A percentile compares a stretch with the other conserved stretches of the same genome.
Conservation (phyloP, 108 stramenopile species). For the Nannochloropsis oceanica region DNA sequence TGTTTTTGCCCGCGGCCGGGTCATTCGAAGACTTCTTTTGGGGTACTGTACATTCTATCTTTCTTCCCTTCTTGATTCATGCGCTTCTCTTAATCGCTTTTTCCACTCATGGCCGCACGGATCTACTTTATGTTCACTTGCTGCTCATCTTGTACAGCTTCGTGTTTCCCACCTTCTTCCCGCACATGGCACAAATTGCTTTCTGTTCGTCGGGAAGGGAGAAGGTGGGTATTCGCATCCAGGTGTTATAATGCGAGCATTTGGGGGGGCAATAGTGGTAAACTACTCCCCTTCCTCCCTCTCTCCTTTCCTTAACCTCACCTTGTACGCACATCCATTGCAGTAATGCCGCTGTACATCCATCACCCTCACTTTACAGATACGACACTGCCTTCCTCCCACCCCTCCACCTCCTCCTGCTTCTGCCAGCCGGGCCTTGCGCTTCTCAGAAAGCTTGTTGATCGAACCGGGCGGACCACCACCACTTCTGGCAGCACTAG, state of each 20-base stretch:
- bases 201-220: not conserved
- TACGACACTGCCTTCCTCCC: not conserved
- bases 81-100: too few species aligned
- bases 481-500: not conserved
- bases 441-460: not conserved
- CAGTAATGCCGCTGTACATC: not conserved
- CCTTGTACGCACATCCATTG: not conserved
- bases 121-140: not conserved
- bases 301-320: not conserved
- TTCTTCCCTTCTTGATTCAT: too few species aligned
- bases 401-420: not conserved
- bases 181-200: slow-evolving; percentile 4
- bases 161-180: not conserved
- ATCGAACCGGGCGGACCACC: not conserved
- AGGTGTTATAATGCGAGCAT: not conserved
- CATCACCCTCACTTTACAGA: not conserved
- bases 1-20: too few species aligned
- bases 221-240: not conserved
- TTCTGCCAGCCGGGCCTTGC: not conserved
- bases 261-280: too few species aligned
- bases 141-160: not conserved
- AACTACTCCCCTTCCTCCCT: not conserved
- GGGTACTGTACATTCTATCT: too few species aligned
- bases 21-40: too few species aligned
- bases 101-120: too few species aligned